Evolutionary conservation across 78 protist species (phyloP), one percentile per base, ranked within the genome.

Genomic region (Dictyostelium brefeldianum): DNA sequence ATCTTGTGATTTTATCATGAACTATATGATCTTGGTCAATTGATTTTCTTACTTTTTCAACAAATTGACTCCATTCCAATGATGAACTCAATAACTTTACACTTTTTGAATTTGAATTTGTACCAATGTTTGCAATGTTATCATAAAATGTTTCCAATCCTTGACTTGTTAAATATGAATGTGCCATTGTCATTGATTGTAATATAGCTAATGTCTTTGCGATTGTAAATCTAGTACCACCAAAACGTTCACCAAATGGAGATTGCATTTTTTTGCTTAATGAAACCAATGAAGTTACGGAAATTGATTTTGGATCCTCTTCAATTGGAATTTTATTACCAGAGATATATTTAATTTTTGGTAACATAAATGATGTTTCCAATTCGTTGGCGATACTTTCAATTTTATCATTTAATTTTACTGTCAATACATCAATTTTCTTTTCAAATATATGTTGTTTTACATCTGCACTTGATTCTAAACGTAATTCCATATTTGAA

Each of bases 401-500:
- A 15, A 84, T 46, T 2, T 29, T n/a, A 8, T 48, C 54, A 27
- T 27, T 36, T 4, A 79, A 11, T 14, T 18, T 9, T 3, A 83
- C 89, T 5, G 36, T 27, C 7, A 87, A 14, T 1, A 51, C 56
- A 12, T 94, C 94, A 4, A 43, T 62, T 2, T 22, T 17, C 46
- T 83, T 79, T 50, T 59, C 27, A 27, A 80, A 90, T 1, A 79
- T 81, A 51, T 96, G 91, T 8, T 71, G 81, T 2, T 8, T 14
- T 3, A 98, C 84, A 67, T 98, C 99, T 12, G 36, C 31, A 0
- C 79, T 73, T 7, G 51, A 18, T 59, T 98, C 98, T 12, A 47
- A 50, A 14, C 98, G 62, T 17, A 90, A 29, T 27, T 97, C 98
- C 54, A 98, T 36, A 62, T 80, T 57, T 11, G 96, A 36, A 22